A percentile compares a stretch with the other conserved stretches of the same genome.
phyloP scores from a whole-genome alignment of 2,329 filamentous ascomycete species.

The Tricladium varicosporioides region DNA sequence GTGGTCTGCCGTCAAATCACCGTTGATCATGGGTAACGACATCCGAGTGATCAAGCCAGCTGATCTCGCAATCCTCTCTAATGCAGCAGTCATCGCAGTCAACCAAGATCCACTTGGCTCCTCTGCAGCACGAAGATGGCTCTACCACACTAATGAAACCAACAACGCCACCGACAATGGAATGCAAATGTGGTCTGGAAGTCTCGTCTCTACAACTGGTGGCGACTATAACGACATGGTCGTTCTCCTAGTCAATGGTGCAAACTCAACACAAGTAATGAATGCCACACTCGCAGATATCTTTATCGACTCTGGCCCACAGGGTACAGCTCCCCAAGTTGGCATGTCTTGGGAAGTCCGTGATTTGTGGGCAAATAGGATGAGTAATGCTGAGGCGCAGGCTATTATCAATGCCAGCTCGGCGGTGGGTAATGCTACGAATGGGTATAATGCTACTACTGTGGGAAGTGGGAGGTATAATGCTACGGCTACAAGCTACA shows the following conservation, averaged over 20 bases:
- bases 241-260: conserved; percentile 49
- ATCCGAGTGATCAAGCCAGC: conserved; percentile 31
- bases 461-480: conserved; percentile 41
- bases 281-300: conserved; percentile 51
- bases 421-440: conserved; percentile 32
- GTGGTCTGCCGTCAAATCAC: conserved; percentile 30
- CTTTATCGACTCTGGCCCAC: conserved; percentile 46
- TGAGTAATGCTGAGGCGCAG: conserved; percentile 44
- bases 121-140: conserved; percentile 44
- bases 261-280: conserved; percentile 42
- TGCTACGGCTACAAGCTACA: conserved; percentile 46
- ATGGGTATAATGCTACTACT: conserved; percentile 32
- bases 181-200: conserved; percentile 49
- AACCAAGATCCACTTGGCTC: conserved; percentile 40
- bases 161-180: conserved; percentile 43
- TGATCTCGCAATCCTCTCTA: conserved; percentile 40
- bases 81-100: conserved; percentile 43
- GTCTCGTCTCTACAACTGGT: conserved; percentile 39
- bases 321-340: conserved; percentile 41
- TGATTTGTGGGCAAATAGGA: conserved; percentile 55
- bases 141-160: conserved; percentile 38
- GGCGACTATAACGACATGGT: conserved; percentile 44
- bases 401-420: conserved; percentile 43
- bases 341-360: conserved; percentile 49
- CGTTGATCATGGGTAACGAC: conserved; percentile 34